Conservation (phyloP, 176 grass and related monocot genomes). For the Guadua angustifolia region DNA sequence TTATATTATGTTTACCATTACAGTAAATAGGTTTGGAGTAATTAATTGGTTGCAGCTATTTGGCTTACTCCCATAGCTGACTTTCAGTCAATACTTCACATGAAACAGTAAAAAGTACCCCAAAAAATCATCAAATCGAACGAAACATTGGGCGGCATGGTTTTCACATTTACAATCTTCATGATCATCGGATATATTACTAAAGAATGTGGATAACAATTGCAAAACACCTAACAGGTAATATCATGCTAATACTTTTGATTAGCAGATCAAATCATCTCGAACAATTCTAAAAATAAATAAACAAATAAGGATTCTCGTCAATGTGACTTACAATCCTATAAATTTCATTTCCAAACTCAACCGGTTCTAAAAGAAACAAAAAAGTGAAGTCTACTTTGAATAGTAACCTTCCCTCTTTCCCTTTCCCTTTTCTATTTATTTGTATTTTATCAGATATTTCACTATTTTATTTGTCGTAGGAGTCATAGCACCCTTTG, state of each 20-base stretch:
- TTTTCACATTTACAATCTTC: not conserved
- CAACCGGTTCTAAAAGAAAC: too few relatives aligned
- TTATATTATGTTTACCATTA: not conserved
- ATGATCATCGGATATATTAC: not conserved
- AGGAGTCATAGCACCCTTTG: too few relatives aligned
- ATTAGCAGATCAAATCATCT: not conserved
- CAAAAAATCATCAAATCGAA: not conserved
- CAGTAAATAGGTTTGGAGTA: not conserved
- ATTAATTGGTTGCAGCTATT: not conserved
- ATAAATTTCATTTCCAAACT: too few relatives aligned
- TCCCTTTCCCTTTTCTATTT: too few relatives aligned
- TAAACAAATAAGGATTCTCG: too few relatives aligned
- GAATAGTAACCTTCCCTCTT: too few relatives aligned
- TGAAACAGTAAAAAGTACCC: not conserved
- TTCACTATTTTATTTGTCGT: too few relatives aligned
- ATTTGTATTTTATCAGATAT: too few relatives aligned
- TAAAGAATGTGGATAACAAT: not conserved
- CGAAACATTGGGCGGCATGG: not conserved
- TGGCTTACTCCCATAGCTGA: not conserved
- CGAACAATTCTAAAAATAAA: too few relatives aligned
- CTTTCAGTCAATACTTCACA: constrained; percentile 6
- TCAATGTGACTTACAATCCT: too few relatives aligned
- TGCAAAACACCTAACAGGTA: not conserved
- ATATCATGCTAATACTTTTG: not conserved
- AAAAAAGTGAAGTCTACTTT: too few relatives aligned